Evolutionary conservation across 345 rosid genomes (phyloP).

Genomic region (Citrus trifoliata): DNA sequence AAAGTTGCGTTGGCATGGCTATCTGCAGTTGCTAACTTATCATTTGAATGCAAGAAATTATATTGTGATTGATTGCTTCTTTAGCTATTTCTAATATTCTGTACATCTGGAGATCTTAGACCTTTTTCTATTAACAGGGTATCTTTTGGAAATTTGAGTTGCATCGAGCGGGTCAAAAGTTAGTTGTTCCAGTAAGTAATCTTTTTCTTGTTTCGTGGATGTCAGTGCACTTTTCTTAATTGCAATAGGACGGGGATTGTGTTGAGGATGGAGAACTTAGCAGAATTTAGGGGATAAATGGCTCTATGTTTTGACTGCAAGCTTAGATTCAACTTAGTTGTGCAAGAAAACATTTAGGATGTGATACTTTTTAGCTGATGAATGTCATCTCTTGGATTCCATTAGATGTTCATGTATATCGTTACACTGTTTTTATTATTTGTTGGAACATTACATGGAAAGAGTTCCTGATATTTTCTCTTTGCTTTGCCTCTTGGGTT

Average conservation of each 20-base stretch:
- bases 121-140: constrained; percentile 51
- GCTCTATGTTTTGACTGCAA: background rate
- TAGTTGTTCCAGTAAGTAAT: constrained; percentile 78
- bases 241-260: background rate
- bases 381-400: background rate
- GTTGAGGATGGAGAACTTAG: background rate
- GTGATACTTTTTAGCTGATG: background rate
- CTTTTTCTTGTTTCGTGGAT: constrained; percentile 10
- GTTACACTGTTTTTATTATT: background rate
- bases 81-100: background rate
- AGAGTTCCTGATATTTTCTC: background rate
- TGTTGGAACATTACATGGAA: background rate
- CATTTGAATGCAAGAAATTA: background rate
- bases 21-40: background rate
- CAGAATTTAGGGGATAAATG: background rate
- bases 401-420: background rate
- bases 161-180: constrained; percentile 82
- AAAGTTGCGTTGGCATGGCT: background rate
- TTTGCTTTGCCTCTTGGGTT: background rate
- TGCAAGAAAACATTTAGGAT: background rate
- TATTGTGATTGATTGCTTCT: background rate
- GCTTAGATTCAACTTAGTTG: background rate
- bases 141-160: constrained; percentile 86
- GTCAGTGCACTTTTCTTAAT: background rate
- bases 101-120: background rate